phyloP scores from a whole-genome alignment of 169 alveolate species.

The Cryptosporidium meleagridis region DNA sequence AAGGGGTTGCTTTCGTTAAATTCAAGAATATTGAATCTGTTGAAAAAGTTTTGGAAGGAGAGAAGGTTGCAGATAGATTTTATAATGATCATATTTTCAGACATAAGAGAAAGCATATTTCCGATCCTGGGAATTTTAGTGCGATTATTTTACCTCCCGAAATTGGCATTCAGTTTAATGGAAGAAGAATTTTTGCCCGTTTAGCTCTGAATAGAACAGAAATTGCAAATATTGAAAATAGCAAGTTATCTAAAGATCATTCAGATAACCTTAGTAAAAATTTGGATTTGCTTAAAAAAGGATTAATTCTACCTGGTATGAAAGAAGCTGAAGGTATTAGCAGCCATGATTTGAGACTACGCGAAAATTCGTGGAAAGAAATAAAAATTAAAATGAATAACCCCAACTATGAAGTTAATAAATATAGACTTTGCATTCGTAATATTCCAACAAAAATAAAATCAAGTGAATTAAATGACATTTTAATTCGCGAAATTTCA shows the following conservation, averaged over 20 bases:
- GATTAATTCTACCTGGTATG: slow-evolving; percentile 57
- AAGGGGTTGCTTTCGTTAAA: slow-evolving; percentile 73
- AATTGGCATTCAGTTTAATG: slow-evolving; percentile 58
- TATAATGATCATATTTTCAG: slow-evolving; percentile 8
- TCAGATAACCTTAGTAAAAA: background rate
- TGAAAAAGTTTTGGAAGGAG: slow-evolving; percentile 14
- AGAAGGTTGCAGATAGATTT: slow-evolving; percentile 30
- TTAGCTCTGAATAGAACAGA: slow-evolving; percentile 43
- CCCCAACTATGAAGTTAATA: slow-evolving; percentile 53
- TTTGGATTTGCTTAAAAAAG: slow-evolving; percentile 7
- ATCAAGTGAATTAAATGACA: background rate
- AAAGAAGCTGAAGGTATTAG: slow-evolving; percentile 65
- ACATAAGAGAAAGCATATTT: background rate
- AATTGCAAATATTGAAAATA: slow-evolving; percentile 3
- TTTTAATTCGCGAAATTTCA: slow-evolving; percentile 11
- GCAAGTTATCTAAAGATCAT: background rate
- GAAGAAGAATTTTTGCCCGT: slow-evolving; percentile 67
- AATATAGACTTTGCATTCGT: slow-evolving; percentile 43
- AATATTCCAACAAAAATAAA: slow-evolving; percentile 42
- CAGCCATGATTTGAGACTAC: slow-evolving; percentile 53
- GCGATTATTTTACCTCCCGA: slow-evolving; percentile 36
- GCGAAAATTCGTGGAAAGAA: slow-evolving; percentile 65
- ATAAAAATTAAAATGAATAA: slow-evolving; percentile 24
- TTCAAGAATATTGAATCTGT: slow-evolving; percentile 37
- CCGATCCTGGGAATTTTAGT: background rate